A percentile compares a stretch with the other conserved stretches of the same genome.
Evolutionary conservation across 371 early-diverging fungal genomes (phyloP).

Genomic region (Apophysomyces ossiformis): DNA sequence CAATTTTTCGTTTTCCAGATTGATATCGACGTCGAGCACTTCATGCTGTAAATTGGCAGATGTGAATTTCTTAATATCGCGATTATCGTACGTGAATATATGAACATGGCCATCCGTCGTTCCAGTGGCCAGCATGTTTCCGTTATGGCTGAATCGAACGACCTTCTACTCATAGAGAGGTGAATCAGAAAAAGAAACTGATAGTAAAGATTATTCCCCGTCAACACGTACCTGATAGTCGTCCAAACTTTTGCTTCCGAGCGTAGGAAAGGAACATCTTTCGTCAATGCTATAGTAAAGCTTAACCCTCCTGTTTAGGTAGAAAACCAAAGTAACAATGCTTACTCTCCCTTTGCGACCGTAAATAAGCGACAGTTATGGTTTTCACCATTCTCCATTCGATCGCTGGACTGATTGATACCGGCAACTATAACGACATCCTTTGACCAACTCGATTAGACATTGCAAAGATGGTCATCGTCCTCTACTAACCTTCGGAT

Average conservation of each 20-base stretch:
- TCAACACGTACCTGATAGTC: slow-evolving; percentile 53
- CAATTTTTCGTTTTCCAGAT: slow-evolving; percentile 51
- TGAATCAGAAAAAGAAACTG: too few relatives aligned
- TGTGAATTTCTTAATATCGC: slow-evolving; percentile 32
- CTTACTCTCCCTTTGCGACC: slow-evolving; percentile 42
- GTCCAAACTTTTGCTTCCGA: slow-evolving; percentile 46
- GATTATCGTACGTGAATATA: slow-evolving; percentile 51
- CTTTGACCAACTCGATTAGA: slow-evolving; percentile 20
- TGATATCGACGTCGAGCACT: slow-evolving; percentile 69
- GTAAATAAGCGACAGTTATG: slow-evolving; percentile 66
- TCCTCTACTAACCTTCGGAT: slow-evolving; percentile 55
- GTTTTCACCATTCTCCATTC: slow-evolving; percentile 61
- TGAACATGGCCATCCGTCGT: slow-evolving; percentile 69
- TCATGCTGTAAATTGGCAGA: slow-evolving; percentile 42
- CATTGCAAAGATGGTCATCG: slow-evolving; percentile 7
- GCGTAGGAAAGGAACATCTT: slow-evolving; percentile 39
- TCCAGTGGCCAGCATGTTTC: slow-evolving; percentile 65
- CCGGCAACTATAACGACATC: slow-evolving; percentile 55
- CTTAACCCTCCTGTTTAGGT: background rate
- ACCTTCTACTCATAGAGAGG: slow-evolving; percentile 37
- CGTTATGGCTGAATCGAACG: slow-evolving; percentile 58
- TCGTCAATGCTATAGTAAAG: slow-evolving; percentile 13
- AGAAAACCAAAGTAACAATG: background rate
- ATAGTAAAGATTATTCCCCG: too few relatives aligned
- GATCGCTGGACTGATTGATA: slow-evolving; percentile 57